These are phyloP conservation scores for Cairneyella variabilis DNA, from an alignment of 495 filamentous ascomycete species.

Conservation along the genomic window DNA sequence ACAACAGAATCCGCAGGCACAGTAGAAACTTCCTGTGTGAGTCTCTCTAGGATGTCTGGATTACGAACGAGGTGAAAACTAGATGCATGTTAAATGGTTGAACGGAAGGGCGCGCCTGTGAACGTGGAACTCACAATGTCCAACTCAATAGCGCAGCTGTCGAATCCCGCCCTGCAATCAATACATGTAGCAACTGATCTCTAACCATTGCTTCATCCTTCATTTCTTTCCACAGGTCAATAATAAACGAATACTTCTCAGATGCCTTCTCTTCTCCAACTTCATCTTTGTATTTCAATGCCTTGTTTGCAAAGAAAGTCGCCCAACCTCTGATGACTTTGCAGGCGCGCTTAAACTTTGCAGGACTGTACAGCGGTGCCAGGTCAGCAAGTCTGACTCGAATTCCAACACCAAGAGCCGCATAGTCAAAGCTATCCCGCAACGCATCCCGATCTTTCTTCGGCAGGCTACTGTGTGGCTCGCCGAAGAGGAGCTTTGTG, in stretches of 20 bases:
- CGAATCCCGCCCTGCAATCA: slow-evolving; percentile 52
- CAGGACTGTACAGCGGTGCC: slow-evolving; percentile 7
- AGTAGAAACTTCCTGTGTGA: slow-evolving; percentile 16
- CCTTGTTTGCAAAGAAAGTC: slow-evolving; percentile 23
- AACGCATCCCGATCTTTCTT: slow-evolving; percentile 7
- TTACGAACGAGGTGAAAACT: slow-evolving; percentile 15
- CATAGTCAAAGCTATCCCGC: slow-evolving; percentile 6
- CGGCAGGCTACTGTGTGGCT: slow-evolving; percentile 33
- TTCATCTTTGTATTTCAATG: slow-evolving; percentile 25
- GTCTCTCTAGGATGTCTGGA: slow-evolving; percentile 26
- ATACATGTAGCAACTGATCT: slow-evolving; percentile 47
- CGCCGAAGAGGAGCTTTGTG: slow-evolving; percentile 68
- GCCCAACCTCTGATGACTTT: slow-evolving; percentile 3
- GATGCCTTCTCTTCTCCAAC: slow-evolving; percentile 20
- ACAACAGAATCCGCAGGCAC: slow-evolving; percentile 29
- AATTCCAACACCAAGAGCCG: not conserved
- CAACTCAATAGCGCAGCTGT: slow-evolving; percentile 31
- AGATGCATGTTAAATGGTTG: not conserved
- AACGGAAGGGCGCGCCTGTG: too few relatives aligned
- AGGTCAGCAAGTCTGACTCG: slow-evolving; percentile 13
- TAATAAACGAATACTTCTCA: slow-evolving; percentile 36
- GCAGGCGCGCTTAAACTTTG: slow-evolving; percentile 9
- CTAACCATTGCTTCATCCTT: slow-evolving; percentile 39
- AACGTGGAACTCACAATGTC: slow-evolving; percentile 2
- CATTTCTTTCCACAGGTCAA: slow-evolving; percentile 35